phyloP scores from a whole-genome alignment of 2,329 filamentous ascomycete species.

The Colletotrichum lindemuthianum region DNA sequence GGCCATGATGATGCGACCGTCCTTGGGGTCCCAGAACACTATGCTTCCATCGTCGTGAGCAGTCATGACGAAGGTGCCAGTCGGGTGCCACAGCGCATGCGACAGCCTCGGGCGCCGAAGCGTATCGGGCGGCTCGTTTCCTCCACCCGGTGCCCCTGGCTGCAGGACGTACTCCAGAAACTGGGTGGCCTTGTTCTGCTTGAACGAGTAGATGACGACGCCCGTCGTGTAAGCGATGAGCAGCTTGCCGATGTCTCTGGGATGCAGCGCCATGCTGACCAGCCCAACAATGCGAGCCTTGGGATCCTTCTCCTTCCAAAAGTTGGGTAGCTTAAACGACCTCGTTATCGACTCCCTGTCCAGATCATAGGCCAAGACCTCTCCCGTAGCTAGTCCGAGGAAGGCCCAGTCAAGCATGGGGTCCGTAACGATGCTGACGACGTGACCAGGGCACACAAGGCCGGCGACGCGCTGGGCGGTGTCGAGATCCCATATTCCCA shows the following conservation, averaged over 20 bases:
- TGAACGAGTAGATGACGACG: constrained; percentile 92
- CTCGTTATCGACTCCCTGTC: constrained; percentile 78
- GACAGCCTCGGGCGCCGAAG: constrained; percentile 78
- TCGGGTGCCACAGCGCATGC: constrained; percentile 93
- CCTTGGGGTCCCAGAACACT: constrained; percentile 93
- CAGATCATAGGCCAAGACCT: constrained; percentile 91
- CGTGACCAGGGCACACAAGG: constrained; percentile 80
- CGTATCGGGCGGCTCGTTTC: constrained; percentile 69
- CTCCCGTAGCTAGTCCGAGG: constrained; percentile 82
- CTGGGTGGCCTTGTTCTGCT: constrained; percentile 81
- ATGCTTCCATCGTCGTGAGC: constrained; percentile 91
- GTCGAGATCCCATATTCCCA: constrained; percentile 84
- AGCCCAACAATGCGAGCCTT: constrained; percentile 71
- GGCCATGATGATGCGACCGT: constrained; percentile 85
- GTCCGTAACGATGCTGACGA: constrained; percentile 81
- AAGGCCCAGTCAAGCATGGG: constrained; percentile 95
- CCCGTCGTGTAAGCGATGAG: constrained; percentile 92
- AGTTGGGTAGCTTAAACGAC: constrained; percentile 84
- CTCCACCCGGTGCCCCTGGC: constrained; percentile 84
- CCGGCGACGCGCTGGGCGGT: constrained; percentile 72
- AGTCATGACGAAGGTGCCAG: constrained; percentile 87
- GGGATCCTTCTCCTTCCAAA: constrained; percentile 82
- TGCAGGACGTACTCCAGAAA: constrained; percentile 88
- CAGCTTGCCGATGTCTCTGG: constrained; percentile 90
- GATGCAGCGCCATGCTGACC: constrained; percentile 85